A percentile compares a stretch with the other conserved stretches of the same genome.
Conservation (phyloP, 495 filamentous ascomycete genomes). For the Podospora bellae-mahoneyi region DNA sequence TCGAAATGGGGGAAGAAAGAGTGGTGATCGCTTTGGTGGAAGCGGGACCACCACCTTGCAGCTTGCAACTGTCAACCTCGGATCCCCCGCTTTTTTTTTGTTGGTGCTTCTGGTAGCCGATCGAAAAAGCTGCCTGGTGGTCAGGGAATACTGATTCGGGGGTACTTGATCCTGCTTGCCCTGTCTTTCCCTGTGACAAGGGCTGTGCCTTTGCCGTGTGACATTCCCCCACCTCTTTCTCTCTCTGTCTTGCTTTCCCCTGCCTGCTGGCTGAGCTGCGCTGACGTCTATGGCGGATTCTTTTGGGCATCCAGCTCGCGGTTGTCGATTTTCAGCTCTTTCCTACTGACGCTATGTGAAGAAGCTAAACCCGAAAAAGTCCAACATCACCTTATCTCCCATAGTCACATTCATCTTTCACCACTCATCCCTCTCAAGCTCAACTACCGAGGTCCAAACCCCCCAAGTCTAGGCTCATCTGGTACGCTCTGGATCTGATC, state of each 20-base stretch:
- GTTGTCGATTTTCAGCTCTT: not conserved
- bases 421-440: not conserved
- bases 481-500: not conserved
- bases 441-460: not conserved
- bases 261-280: not conserved
- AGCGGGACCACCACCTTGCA: not conserved
- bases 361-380: not conserved
- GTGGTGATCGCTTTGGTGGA: not conserved
- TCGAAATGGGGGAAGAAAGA: not conserved
- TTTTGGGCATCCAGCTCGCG: conserved; percentile 2
- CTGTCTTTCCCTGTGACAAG: no score
- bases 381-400: not conserved
- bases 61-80: not conserved
- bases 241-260: not conserved
- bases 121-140: not conserved
- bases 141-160: not conserved
- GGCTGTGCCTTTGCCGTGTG: no score
- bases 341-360: not conserved
- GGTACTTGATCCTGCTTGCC: not conserved
- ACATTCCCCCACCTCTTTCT: no score
- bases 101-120: not conserved
- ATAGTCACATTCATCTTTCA: not conserved
- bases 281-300: not conserved
- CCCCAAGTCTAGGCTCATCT: not conserved
- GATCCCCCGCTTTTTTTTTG: not conserved